Percentiles rank a stretch among this genome's conserved stretches.
Conservation (phyloP, 345 rosid species). For the Mallotus nudiflorus region DNA sequence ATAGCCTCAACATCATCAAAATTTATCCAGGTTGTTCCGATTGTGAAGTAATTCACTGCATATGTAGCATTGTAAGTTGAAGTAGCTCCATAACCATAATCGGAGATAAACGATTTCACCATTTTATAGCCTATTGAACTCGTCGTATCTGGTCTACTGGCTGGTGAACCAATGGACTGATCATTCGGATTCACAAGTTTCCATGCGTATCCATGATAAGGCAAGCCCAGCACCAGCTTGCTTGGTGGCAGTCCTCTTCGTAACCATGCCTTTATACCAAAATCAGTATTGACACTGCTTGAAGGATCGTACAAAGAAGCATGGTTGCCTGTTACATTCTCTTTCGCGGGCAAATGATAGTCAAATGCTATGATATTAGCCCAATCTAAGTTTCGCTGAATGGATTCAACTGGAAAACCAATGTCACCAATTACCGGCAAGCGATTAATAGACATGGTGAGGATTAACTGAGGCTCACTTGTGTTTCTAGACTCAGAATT, state of each 20-base stretch:
- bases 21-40: conserved; percentile 38
- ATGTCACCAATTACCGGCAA: not conserved
- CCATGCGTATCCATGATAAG: conserved; percentile 40
- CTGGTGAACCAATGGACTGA: conserved; percentile 5
- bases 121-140: conserved; percentile 26
- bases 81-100: conserved; percentile 25
- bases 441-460: conserved; percentile 24
- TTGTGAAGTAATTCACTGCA: conserved; percentile 27
- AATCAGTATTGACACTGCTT: conserved; percentile 24
- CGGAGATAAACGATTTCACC: conserved; percentile 15
- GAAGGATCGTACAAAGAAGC: conserved; percentile 31
- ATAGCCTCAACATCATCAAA: conserved; percentile 43
- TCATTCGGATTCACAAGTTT: conserved; percentile 20
- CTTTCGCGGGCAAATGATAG: conserved; percentile 32
- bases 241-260: conserved; percentile 22
- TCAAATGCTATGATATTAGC: conserved; percentile 29
- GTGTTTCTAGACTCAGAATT: conserved; percentile 19
- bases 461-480: not conserved
- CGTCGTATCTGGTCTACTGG: conserved; percentile 10
- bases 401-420: conserved; percentile 26
- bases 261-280: conserved; percentile 33
- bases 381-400: conserved; percentile 33
- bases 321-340: conserved; percentile 31
- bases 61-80: conserved; percentile 35
- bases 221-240: conserved; percentile 35